A percentile compares a stretch with the other conserved stretches of the same genome.
Conservation (phyloP, 2,329 filamentous ascomycete species). For the Fusarium anthophilum region DNA sequence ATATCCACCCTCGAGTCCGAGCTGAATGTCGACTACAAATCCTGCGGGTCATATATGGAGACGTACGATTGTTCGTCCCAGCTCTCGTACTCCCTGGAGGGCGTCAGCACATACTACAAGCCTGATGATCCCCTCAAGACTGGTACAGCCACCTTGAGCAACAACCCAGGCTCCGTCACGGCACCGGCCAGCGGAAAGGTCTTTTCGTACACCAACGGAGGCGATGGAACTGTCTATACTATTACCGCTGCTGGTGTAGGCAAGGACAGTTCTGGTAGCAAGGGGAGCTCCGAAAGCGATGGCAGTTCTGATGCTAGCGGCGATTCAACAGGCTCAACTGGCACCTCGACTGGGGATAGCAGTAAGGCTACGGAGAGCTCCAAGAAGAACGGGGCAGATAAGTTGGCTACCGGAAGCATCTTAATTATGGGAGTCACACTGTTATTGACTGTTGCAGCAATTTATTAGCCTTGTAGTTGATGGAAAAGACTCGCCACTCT, state of each 20-base stretch:
- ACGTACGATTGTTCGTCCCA: neutral
- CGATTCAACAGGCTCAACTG: neutral
- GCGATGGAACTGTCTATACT: neutral
- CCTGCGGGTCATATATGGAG: neutral
- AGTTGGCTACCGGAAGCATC: neutral
- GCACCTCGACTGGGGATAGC: neutral
- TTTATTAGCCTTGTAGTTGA: neutral
- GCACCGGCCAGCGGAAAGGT: neutral
- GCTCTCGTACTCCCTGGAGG: neutral
- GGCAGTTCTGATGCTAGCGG: neutral
- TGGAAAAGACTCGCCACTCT: neutral
- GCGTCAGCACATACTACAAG: neutral
- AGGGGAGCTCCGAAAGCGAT: neutral
- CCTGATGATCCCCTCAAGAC: neutral
- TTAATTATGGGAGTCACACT: neutral
- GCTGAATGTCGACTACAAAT: neutral
- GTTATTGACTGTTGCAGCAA: rapidly evolving
- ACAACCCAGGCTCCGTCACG: neutral
- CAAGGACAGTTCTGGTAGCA: neutral
- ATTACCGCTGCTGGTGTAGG: neutral
- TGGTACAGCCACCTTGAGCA: neutral
- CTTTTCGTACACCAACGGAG: neutral
- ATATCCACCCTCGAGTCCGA: neutral
- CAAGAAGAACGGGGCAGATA: neutral
- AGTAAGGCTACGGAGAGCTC: neutral